phyloP scores from a whole-genome alignment of 169 alveolate genomes.

The Neospora caninum region DNA sequence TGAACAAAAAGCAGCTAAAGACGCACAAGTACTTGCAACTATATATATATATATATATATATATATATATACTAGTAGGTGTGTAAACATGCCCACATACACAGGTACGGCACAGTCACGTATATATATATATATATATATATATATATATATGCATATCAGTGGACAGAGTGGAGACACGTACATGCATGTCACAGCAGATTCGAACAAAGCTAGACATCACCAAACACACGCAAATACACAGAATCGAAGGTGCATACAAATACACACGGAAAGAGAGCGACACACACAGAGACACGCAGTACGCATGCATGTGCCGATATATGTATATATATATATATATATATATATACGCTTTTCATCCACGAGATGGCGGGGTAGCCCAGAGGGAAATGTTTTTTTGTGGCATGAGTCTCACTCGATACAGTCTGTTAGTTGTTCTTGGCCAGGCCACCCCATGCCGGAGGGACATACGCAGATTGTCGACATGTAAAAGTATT shows the following conservation, averaged over 20 bases:
- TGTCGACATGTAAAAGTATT: constrained; percentile 44
- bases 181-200: background rate
- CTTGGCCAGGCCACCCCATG: constrained; percentile 62
- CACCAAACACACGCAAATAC: too few relatives aligned
- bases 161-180: background rate
- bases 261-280: too few relatives aligned
- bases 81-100: too few relatives aligned
- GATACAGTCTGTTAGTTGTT: constrained; percentile 26
- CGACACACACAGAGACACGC: too few relatives aligned
- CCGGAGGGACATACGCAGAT: constrained; percentile 60
- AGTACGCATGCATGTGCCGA: too few relatives aligned
- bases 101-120: background rate
- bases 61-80: too few relatives aligned
- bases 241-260: too few relatives aligned
- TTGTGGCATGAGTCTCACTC: background rate
- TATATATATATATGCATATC: background rate
- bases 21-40: background rate
- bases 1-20: too few relatives aligned
- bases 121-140: background rate
- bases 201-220: background rate
- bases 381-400: too few relatives aligned
- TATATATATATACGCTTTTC: too few relatives aligned
- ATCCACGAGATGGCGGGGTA: too few relatives aligned
- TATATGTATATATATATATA: too few relatives aligned
- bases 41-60: background rate